Evolutionary conservation across 2,329 filamentous ascomycete genomes (phyloP).

Genomic region (Fusarium guadeloupense): DNA sequence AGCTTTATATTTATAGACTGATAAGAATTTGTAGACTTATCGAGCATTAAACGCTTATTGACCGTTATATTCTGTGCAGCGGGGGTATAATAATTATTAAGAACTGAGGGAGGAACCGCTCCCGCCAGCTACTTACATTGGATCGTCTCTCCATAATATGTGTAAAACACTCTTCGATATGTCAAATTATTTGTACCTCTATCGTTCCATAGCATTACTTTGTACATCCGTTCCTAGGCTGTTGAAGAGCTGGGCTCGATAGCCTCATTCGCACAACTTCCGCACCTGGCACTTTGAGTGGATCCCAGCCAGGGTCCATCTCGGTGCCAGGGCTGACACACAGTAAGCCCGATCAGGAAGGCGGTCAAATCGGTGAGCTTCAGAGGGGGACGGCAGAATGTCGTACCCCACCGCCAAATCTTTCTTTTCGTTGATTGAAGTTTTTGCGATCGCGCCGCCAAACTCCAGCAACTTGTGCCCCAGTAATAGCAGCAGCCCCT

Average conservation of each 20-base stretch:
- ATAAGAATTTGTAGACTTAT: no score
- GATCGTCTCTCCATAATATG: no score
- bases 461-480: conserved; percentile 1
- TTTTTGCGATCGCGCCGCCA: conserved; percentile 24
- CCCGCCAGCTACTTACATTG: no score
- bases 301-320: background rate
- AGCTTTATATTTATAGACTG: no score
- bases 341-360: background rate
- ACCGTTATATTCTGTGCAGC: no score
- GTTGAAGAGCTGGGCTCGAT: background rate
- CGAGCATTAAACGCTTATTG: no score
- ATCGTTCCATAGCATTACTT: no score
- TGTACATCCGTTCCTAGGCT: no score
- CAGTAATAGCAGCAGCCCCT: conserved; percentile 7
- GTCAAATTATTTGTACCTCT: no score
- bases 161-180: no score
- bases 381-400: conserved; percentile 18
- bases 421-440: conserved; percentile 13
- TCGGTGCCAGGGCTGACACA: background rate
- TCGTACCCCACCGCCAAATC: conserved; percentile 27
- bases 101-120: no score
- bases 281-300: background rate
- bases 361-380: background rate
- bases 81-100: no score
- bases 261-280: background rate